Evolutionary conservation across 176 grass and related monocot genomes (phyloP).

Genomic region (Otatea glauca): DNA sequence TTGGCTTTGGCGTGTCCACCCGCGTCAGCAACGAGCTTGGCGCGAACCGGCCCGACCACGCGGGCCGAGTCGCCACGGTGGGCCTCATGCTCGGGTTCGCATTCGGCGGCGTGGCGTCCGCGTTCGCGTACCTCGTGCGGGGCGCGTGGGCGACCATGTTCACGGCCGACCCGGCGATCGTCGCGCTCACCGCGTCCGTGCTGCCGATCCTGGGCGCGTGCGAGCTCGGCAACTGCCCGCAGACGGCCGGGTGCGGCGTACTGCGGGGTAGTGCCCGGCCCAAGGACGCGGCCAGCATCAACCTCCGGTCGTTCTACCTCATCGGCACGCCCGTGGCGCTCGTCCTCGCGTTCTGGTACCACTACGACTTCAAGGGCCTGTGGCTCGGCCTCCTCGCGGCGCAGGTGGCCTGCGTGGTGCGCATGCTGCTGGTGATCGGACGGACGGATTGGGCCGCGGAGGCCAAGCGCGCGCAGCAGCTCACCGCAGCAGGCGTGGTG

Average conservation of each 20-base stretch:
- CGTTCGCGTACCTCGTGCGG: conserved; percentile 63
- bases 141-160: conserved; percentile 74
- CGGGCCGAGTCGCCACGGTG: conserved; percentile 54
- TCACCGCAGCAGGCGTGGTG: conserved; percentile 50
- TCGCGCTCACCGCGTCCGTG: conserved; percentile 73
- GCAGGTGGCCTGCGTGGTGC: conserved; percentile 63
- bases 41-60: conserved; percentile 62
- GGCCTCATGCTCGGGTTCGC: conserved; percentile 70
- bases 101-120: conserved; percentile 61
- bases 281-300: conserved; percentile 75
- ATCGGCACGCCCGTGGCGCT: conserved; percentile 81
- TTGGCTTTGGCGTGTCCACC: conserved; percentile 83
- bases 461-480: conserved; percentile 66
- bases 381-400: conserved; percentile 85
- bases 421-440: conserved; percentile 69
- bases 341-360: conserved; percentile 68
- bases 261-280: conserved; percentile 79
- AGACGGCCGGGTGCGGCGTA: conserved; percentile 81
- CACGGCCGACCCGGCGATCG: conserved; percentile 69
- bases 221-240: conserved; percentile 89
- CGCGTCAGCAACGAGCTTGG: conserved; percentile 95
- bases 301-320: conserved; percentile 83
- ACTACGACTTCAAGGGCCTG: conserved; percentile 72
- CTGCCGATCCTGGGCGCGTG: conserved; percentile 74
- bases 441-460: conserved; percentile 68